Evolutionary conservation across 2,329 filamentous ascomycete genomes (phyloP).

Genomic region (Fusarium sp.): DNA sequence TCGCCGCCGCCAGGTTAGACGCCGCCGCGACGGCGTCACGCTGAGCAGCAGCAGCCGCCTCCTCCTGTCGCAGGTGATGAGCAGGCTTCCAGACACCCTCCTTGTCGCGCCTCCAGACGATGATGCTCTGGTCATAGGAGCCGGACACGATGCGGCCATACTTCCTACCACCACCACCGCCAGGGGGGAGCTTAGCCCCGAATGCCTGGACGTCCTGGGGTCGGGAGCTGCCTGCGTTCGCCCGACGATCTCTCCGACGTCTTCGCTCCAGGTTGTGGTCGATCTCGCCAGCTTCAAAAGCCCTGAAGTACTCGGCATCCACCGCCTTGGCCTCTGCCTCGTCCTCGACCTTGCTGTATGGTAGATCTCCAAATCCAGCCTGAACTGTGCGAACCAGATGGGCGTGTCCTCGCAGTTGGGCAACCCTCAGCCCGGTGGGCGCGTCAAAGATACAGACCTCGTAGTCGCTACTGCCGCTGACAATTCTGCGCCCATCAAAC

Average conservation of each 20-base stretch:
- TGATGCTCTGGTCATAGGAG: conserved; percentile 95
- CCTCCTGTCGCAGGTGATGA: conserved; percentile 80
- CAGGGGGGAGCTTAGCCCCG: conserved; percentile 89
- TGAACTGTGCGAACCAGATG: conserved; percentile 94
- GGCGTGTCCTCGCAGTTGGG: conserved; percentile 83
- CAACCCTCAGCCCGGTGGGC: conserved; percentile 86
- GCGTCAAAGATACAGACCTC: conserved; percentile 96
- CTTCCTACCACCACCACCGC: conserved; percentile 87
- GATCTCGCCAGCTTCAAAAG: conserved; percentile 63
- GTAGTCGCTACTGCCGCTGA: conserved; percentile 96
- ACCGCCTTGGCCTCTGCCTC: conserved; percentile 77
- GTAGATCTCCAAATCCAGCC: conserved; percentile 90
- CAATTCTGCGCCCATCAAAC: conserved; percentile 92
- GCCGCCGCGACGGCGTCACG: conserved; percentile 39
- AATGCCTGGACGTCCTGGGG: conserved; percentile 83
- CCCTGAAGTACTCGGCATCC: conserved; percentile 78
- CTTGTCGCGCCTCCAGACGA: conserved; percentile 90
- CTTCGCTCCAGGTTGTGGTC: conserved; percentile 49
- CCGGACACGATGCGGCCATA: conserved; percentile 97
- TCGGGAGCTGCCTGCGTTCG: conserved; percentile 78
- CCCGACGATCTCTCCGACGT: conserved; percentile 55
- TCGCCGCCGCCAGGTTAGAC: conserved; percentile 21
- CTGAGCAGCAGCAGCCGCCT: conserved; percentile 68
- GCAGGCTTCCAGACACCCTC: conserved; percentile 87
- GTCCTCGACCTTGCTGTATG: conserved; percentile 82